Evolutionary conservation across 768 basidiomycete species (phyloP).

Genomic region (Lactarius sp.): DNA sequence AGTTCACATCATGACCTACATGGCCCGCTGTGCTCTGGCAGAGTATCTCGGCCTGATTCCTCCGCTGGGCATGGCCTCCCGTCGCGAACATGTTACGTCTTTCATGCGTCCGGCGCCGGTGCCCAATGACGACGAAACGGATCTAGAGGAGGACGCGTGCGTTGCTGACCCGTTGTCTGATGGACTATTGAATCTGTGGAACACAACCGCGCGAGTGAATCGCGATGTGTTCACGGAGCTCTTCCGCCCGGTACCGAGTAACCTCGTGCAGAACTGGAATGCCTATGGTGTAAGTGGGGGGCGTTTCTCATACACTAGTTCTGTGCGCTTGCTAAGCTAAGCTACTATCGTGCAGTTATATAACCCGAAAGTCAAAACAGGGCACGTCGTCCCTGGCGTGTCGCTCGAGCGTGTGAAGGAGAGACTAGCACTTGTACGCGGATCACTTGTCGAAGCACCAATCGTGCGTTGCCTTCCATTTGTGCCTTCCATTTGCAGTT

Average conservation of each 20-base stretch:
- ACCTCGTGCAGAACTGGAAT: conserved; percentile 72
- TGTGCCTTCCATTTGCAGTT: neutral
- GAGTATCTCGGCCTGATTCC: conserved; percentile 85
- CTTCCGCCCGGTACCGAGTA: conserved; percentile 83
- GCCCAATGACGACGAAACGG: conserved; percentile 63
- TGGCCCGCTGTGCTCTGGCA: conserved; percentile 28
- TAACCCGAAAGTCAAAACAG: conserved; percentile 69
- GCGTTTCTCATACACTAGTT: too few relatives aligned
- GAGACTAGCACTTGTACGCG: conserved; percentile 62
- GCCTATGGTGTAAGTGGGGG: conserved; percentile 58
- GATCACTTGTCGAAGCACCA: conserved; percentile 72
- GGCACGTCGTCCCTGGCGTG: conserved; percentile 73
- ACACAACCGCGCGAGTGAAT: conserved; percentile 69
- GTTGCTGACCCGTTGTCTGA: conserved; percentile 79
- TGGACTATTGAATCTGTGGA: conserved; percentile 55
- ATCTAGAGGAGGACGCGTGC: conserved; percentile 49
- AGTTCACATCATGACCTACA: conserved; percentile 14
- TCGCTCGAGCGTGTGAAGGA: conserved; percentile 67
- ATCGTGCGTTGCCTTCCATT: conserved; percentile 39
- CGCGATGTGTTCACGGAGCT: conserved; percentile 81
- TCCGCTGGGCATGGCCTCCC: conserved; percentile 53
- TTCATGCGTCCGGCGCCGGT: conserved; percentile 81
- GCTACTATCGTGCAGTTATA: conserved; percentile 45
- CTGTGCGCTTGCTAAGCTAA: neutral
- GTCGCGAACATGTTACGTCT: conserved; percentile 40